These are phyloP conservation scores for Penicillium sclerotigenum DNA, from an alignment of 2,329 filamentous ascomycete genomes.

Conservation along the genomic window DNA sequence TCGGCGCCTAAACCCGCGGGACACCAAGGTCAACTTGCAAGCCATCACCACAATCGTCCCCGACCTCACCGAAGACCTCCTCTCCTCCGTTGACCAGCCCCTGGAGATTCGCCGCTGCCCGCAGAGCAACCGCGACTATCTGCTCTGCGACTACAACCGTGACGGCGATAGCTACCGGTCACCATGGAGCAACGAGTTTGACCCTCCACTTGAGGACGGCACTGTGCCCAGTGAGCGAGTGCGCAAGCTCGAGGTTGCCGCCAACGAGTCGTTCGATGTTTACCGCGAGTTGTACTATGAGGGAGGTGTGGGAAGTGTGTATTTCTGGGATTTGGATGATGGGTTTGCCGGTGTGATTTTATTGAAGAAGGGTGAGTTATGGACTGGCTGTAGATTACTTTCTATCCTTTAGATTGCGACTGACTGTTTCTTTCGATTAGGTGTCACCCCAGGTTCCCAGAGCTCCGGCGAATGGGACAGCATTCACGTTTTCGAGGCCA, in stretches of 20 bases:
- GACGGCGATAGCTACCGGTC: slow-evolving; percentile 97
- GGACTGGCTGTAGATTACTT: not conserved
- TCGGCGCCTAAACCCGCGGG: slow-evolving; percentile 91
- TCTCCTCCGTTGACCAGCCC: slow-evolving; percentile 95
- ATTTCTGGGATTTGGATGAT: slow-evolving; percentile 97
- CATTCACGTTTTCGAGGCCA: slow-evolving; percentile 97
- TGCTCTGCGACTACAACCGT: slow-evolving; percentile 99
- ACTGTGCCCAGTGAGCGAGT: slow-evolving; percentile 87
- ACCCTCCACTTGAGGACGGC: slow-evolving; percentile 83
- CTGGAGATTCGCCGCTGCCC: slow-evolving; percentile 81
- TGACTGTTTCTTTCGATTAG: slow-evolving; percentile 36
- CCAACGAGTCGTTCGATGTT: slow-evolving; percentile 95
- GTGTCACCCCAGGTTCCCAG: slow-evolving; percentile 64
- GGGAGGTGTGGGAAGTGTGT: slow-evolving; percentile 91
- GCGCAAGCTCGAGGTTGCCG: slow-evolving; percentile 86
- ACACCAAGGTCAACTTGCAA: slow-evolving; percentile 83
- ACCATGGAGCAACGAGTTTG: slow-evolving; percentile 99
- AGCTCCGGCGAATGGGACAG: slow-evolving; percentile 90
- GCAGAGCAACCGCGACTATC: slow-evolving; percentile 88
- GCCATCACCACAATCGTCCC: slow-evolving; percentile 85
- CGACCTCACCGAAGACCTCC: slow-evolving; percentile 92
- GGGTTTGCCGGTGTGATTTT: slow-evolving; percentile 95
- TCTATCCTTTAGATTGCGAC: not conserved
- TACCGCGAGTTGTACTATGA: slow-evolving; percentile 93
- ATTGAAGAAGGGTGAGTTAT: slow-evolving; percentile 79